A percentile compares a stretch with the other conserved stretches of the same genome.
Evolutionary conservation across 202 grass and related monocot species (phyloP).

Genomic region (Carex sylvatica): DNA sequence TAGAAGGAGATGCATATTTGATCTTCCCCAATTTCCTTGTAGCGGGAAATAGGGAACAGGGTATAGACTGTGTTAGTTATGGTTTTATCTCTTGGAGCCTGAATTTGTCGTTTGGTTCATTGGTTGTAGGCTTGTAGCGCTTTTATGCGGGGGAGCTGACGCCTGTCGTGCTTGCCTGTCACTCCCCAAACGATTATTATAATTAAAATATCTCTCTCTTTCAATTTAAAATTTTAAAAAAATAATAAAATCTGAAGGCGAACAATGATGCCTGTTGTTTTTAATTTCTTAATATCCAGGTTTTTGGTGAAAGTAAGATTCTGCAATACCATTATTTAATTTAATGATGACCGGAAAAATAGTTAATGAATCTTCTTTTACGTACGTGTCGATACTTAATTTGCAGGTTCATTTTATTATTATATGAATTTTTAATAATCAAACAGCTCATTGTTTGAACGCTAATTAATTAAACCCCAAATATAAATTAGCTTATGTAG

Average conservation of each 20-base stretch:
- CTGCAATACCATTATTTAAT: background rate
- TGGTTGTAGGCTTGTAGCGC: background rate
- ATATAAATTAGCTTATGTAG: too few relatives aligned
- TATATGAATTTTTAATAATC: too few relatives aligned
- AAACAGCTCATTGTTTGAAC: too few relatives aligned
- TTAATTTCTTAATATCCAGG: background rate
- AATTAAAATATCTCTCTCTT: background rate
- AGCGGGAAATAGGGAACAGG: background rate
- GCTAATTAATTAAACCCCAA: too few relatives aligned
- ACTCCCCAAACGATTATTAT: background rate
- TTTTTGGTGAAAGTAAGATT: background rate
- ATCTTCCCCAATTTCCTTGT: too few relatives aligned
- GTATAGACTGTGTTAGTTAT: background rate
- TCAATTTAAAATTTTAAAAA: too few relatives aligned
- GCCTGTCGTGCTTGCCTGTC: slow-evolving; percentile 16
- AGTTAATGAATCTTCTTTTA: too few relatives aligned
- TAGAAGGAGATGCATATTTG: background rate
- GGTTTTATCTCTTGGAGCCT: background rate
- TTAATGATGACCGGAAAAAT: too few relatives aligned
- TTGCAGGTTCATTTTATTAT: too few relatives aligned
- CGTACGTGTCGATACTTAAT: too few relatives aligned
- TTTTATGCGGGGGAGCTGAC: background rate
- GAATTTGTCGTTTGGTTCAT: background rate
- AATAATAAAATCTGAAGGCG: too few relatives aligned
- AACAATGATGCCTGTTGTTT: too few relatives aligned